Conservation (phyloP, 2,329 filamentous ascomycete species). For the Claviceps sp. region DNA sequence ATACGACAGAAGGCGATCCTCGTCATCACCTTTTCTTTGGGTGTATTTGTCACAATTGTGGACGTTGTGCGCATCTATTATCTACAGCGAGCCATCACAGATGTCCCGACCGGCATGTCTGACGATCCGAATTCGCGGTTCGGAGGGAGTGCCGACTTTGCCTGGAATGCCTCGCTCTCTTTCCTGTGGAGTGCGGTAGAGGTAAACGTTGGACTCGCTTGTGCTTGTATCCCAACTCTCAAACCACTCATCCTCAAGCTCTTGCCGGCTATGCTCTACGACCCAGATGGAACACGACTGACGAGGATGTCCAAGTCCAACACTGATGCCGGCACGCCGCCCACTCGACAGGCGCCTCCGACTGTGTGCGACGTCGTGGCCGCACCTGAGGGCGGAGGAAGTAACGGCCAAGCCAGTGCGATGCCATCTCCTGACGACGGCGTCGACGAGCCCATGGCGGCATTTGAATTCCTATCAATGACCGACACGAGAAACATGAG, state of each 20-base stretch:
- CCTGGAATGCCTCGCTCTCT: slow-evolving; percentile 67
- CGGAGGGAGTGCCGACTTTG: slow-evolving; percentile 39
- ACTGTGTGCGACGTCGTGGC: neutral
- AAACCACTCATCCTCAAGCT: slow-evolving; percentile 68
- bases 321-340: slow-evolving; percentile 17
- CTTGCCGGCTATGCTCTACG: slow-evolving; percentile 42
- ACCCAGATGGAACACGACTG: slow-evolving; percentile 30
- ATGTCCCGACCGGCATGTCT: slow-evolving; percentile 23
- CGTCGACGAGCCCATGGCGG: slow-evolving; percentile 19
- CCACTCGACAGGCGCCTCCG: slow-evolving; percentile 8
- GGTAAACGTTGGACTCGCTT: slow-evolving; percentile 81
- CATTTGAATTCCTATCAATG: slow-evolving; percentile 34
- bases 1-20: slow-evolving; percentile 78
- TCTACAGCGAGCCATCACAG: slow-evolving; percentile 56
- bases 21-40: slow-evolving; percentile 73
- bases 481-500: slow-evolving; percentile 19
- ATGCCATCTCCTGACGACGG: slow-evolving; percentile 2
- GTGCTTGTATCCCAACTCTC: slow-evolving; percentile 80
- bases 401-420: neutral
- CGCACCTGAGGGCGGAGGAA: neutral
- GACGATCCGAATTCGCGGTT: slow-evolving; percentile 30
- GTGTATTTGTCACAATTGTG: slow-evolving; percentile 76
- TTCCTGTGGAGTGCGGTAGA: slow-evolving; percentile 93
- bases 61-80: slow-evolving; percentile 87
- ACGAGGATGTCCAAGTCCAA: slow-evolving; percentile 14